Percentiles rank a stretch among this genome's conserved stretches.
These are phyloP conservation scores for Alternaria ventricosa DNA, from an alignment of 2,329 filamentous ascomycete species.

Conservation along the genomic window DNA sequence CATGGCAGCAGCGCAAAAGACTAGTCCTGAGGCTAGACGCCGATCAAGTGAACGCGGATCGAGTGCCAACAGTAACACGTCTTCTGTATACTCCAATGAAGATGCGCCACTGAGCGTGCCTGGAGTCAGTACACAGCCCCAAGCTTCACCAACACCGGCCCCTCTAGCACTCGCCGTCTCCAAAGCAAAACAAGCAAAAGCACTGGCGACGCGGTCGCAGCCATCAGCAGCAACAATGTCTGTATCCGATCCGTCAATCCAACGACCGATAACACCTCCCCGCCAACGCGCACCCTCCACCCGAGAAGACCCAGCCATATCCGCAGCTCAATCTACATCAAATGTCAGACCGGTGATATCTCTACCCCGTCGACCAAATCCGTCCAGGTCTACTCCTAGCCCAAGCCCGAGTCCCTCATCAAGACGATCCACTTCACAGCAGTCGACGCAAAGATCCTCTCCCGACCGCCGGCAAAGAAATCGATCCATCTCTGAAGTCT, in stretches of 20 bases:
- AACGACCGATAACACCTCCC: constrained; percentile 9
- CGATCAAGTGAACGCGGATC: constrained; percentile 10
- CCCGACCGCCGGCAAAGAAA: constrained; percentile 5
- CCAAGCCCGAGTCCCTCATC: neutral
- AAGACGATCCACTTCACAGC: constrained; percentile 3
- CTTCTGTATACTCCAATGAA: constrained; percentile 7
- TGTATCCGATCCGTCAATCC: neutral
- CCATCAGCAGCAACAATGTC: neutral
- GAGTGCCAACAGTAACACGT: constrained; percentile 7
- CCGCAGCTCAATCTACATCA: neutral
- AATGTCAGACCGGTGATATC: neutral
- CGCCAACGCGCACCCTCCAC: constrained; percentile 3
- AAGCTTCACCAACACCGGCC: constrained; percentile 4
- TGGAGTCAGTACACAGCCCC: neutral
- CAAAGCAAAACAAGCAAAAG: constrained; percentile 1
- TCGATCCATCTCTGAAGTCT: constrained; percentile 8
- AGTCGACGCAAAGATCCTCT: neutral
- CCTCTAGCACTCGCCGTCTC: constrained; percentile 1
- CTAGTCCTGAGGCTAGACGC: neutral
- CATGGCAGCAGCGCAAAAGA: constrained; percentile 23
- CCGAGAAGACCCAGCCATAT: constrained; percentile 9
- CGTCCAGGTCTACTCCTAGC: neutral
- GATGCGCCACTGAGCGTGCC: neutral
- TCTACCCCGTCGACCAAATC: neutral
- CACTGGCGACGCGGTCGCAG: neutral